Percentiles rank a stretch among this genome's conserved stretches.
Conservation (phyloP, 1,139 yeast species). For the Scheffersomyces parashehatae region DNA sequence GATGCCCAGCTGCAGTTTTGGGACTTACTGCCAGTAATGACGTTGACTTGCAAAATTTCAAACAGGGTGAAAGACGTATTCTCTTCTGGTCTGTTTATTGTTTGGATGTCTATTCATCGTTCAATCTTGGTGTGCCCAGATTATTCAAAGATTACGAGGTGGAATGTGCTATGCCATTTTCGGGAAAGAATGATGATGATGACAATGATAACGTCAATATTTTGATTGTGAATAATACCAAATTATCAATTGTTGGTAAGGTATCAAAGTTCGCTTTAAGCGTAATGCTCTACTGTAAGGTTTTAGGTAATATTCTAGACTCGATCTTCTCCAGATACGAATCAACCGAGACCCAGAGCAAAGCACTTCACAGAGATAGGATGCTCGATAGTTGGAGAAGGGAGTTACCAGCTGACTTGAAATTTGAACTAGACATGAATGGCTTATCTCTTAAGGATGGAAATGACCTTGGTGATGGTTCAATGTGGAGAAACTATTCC, state of each 20-base stretch:
- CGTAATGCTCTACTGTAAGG: constrained; percentile 69
- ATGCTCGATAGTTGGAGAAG: constrained; percentile 78
- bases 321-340: constrained; percentile 55
- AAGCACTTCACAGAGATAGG: constrained; percentile 59
- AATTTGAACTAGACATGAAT: constrained; percentile 66
- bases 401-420: constrained; percentile 61
- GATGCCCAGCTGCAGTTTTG: constrained; percentile 84
- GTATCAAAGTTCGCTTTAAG: constrained; percentile 64
- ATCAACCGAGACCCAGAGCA: constrained; percentile 33
- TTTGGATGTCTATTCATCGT: constrained; percentile 73
- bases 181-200: constrained; percentile 52
- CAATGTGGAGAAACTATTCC: constrained; percentile 30
- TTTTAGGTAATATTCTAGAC: constrained; percentile 73
- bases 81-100: constrained; percentile 84
- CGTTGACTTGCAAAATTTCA: constrained; percentile 50
- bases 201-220: constrained; percentile 51
- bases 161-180: constrained; percentile 81
- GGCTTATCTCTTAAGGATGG: constrained; percentile 50
- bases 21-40: constrained; percentile 45
- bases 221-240: constrained; percentile 58
- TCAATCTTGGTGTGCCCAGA: constrained; percentile 81
- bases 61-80: constrained; percentile 80
- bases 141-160: constrained; percentile 76
- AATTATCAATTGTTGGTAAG: constrained; percentile 65
- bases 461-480: constrained; percentile 36